phyloP scores from a whole-genome alignment of 106 monocot genomes.

The Acanthochlamys bracteata region DNA sequence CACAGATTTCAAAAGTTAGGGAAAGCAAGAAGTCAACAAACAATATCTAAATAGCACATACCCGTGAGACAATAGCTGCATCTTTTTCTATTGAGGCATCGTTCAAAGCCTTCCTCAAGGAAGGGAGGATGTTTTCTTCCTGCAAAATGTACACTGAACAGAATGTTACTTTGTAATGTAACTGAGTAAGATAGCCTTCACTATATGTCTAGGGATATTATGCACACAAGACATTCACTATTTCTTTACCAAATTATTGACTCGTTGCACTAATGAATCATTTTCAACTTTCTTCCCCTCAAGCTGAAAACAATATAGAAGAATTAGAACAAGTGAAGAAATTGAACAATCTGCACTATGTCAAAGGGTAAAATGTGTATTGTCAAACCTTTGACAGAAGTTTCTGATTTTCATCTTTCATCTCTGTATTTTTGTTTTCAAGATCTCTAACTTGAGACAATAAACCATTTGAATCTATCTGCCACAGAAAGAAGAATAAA shows the following conservation, averaged over 20 bases:
- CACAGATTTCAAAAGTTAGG: too few relatives aligned
- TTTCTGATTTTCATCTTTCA: slow-evolving; percentile 55
- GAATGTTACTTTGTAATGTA: too few relatives aligned
- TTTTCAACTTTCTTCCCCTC: slow-evolving; percentile 57
- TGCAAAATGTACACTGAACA: slow-evolving; percentile 2
- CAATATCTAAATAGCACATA: slow-evolving; percentile 6
- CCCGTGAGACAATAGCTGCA: slow-evolving; percentile 87
- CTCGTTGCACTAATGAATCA: slow-evolving; percentile 36
- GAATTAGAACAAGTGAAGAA: too few relatives aligned
- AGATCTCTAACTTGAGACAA: slow-evolving; percentile 41
- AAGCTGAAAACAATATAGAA: slow-evolving; percentile 39
- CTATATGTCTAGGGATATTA: not conserved
- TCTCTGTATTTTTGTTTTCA: slow-evolving; percentile 48
- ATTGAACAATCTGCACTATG: too few relatives aligned
- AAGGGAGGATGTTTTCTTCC: slow-evolving; percentile 65
- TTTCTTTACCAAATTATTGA: slow-evolving; percentile 60
- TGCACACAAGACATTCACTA: not conserved
- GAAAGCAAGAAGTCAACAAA: not conserved
- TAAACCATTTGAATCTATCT: slow-evolving; percentile 43
- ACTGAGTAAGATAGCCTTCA: too few relatives aligned
- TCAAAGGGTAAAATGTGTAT: too few relatives aligned
- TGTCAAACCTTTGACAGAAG: slow-evolving; percentile 58
- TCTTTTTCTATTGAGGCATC: slow-evolving; percentile 85
- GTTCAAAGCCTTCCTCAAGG: slow-evolving; percentile 69
- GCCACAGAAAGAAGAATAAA: slow-evolving; percentile 10